phyloP scores from a whole-genome alignment of 768 basidiomycete species.

The Lyophyllum decastes region DNA sequence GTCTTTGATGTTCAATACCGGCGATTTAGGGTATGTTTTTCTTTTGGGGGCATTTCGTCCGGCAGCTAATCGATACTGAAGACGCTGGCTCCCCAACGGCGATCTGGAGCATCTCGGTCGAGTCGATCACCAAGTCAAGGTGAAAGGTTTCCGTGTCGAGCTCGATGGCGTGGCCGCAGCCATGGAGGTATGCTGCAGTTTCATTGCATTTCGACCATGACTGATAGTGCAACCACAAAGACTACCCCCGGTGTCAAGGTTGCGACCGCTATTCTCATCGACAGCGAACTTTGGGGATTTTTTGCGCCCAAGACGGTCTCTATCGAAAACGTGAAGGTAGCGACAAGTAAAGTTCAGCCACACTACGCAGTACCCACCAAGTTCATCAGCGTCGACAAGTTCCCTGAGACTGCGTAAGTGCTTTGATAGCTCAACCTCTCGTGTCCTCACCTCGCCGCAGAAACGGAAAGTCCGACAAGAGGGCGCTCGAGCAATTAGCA shows the following conservation, averaged over 20 bases:
- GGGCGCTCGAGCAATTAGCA: slow-evolving; percentile 41
- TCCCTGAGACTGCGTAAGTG: slow-evolving; percentile 54
- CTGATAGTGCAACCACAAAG: not conserved
- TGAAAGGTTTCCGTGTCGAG: slow-evolving; percentile 67
- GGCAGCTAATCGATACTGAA: slow-evolving; percentile 12
- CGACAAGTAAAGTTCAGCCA: slow-evolving; percentile 50
- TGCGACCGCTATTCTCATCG: slow-evolving; percentile 54
- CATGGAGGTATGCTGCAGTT: slow-evolving; percentile 45
- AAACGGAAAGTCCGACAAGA: slow-evolving; percentile 53
- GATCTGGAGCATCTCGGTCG: slow-evolving; percentile 58
- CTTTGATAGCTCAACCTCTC: not conserved
- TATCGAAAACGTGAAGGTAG: slow-evolving; percentile 39
- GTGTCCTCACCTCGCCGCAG: slow-evolving; percentile 23
- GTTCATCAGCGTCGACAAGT: slow-evolving; percentile 41
- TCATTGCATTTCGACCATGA: not conserved
- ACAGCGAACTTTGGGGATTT: slow-evolving; percentile 57
- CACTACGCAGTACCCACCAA: slow-evolving; percentile 59
- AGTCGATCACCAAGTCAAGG: slow-evolving; percentile 63
- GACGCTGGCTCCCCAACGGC: slow-evolving; percentile 52
- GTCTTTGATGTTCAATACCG: slow-evolving; percentile 63
- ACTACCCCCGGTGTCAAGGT: slow-evolving; percentile 29
- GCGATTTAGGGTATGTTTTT: slow-evolving; percentile 48
- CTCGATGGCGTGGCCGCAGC: slow-evolving; percentile 60
- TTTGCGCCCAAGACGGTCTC: slow-evolving; percentile 40
- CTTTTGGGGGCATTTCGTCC: not conserved